phyloP scores from a whole-genome alignment of 352 stramenopile species.

The Phytophthora sp. region DNA sequence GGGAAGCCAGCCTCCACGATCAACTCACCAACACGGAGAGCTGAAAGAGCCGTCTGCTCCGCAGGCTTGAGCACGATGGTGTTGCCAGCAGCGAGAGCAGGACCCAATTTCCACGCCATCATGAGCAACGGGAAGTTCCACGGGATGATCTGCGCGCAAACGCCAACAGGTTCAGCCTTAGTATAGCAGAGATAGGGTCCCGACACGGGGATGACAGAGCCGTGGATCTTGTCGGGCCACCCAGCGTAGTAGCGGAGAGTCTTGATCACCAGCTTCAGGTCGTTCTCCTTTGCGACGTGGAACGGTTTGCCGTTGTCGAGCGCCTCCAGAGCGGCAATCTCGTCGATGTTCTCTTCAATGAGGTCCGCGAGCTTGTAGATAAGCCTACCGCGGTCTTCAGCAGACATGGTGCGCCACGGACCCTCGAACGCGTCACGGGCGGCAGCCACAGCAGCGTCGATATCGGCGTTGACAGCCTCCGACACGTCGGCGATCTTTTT shows the following conservation, averaged over 20 bases:
- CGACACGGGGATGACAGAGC: constrained; percentile 65
- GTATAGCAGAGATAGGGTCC: constrained; percentile 66
- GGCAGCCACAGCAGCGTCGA: constrained; percentile 66
- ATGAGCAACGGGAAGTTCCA: constrained; percentile 93
- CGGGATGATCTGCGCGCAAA: constrained; percentile 58
- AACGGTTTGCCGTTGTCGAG: constrained; percentile 95
- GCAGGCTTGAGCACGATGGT: constrained; percentile 94
- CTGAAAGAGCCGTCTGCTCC: constrained; percentile 93
- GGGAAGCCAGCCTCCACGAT: constrained; percentile 81
- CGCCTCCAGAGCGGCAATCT: constrained; percentile 87
- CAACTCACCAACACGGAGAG: constrained; percentile 86
- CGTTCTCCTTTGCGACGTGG: constrained; percentile 78
- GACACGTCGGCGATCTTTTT: constrained; percentile 74
- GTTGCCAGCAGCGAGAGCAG: constrained; percentile 91
- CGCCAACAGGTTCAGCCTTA: constrained; percentile 83
- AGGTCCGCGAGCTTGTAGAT: constrained; percentile 53
- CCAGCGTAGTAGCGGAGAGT: constrained; percentile 95
- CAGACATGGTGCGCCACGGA: constrained; percentile 58
- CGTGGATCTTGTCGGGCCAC: constrained; percentile 86
- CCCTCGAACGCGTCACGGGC: constrained; percentile 66
- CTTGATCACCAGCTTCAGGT: constrained; percentile 73
- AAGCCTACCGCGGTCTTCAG: constrained; percentile 39
- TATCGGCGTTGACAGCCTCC: constrained; percentile 56
- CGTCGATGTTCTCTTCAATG: constrained; percentile 62
- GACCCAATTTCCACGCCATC: constrained; percentile 93